Evolutionary conservation across 2,329 filamentous ascomycete genomes (phyloP).

Genomic region (Microcyclospora pomicola): DNA sequence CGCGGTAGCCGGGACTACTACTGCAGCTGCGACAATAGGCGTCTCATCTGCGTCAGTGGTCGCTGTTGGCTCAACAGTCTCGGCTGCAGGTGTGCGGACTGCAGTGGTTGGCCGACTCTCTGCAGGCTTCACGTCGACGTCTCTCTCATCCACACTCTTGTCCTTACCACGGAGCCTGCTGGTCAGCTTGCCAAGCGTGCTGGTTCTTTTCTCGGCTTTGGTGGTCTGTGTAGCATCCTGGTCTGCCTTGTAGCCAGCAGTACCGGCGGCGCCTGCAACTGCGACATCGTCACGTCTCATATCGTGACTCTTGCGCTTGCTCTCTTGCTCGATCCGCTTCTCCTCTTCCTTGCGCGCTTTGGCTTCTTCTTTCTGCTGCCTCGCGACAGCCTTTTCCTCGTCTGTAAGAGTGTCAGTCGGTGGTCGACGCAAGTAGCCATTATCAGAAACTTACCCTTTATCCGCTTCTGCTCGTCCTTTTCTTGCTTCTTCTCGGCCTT

Average conservation of each 20-base stretch:
- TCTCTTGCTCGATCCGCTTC: constrained; percentile 30
- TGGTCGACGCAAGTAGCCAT: neutral
- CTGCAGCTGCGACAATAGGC: neutral
- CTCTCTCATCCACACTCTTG: constrained; percentile 2
- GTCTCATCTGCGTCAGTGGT: neutral
- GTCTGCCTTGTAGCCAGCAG: constrained; percentile 3
- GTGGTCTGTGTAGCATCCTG: neutral
- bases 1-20: neutral
- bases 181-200: neutral
- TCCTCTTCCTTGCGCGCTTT: constrained; percentile 41
- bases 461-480: constrained; percentile 32
- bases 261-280: constrained; percentile 6
- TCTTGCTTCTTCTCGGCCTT: constrained; percentile 36
- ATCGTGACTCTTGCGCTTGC: constrained; percentile 23
- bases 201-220: neutral
- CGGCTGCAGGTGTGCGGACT: neutral
- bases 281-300: constrained; percentile 10
- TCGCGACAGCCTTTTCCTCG: constrained; percentile 38
- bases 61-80: neutral
- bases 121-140: constrained; percentile 4
- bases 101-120: neutral
- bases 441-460: constrained; percentile 41
- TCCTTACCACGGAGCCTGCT: neutral
- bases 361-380: constrained; percentile 36
- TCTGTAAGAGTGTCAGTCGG: constrained; percentile 24